phyloP scores from a whole-genome alignment of 2,329 filamentous ascomycete genomes.

The Ophiostoma montium region DNA sequence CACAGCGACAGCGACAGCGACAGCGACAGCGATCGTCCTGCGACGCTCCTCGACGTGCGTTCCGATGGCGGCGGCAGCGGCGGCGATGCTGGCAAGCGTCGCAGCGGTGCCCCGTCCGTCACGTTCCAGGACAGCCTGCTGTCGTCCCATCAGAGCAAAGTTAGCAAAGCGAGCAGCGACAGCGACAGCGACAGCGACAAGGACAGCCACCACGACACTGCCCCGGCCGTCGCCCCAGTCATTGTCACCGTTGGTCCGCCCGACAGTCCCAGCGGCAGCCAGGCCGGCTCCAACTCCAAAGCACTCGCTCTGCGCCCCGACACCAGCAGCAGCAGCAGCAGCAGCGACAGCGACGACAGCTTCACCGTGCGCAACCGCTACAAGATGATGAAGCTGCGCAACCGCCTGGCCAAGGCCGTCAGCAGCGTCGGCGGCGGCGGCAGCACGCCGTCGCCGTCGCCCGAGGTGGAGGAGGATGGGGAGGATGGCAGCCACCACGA shows the following conservation, averaged over 20 bases:
- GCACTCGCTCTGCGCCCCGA: background rate
- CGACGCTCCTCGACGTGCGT: background rate
- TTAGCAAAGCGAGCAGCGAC: background rate
- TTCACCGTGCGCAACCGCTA: constrained; percentile 4
- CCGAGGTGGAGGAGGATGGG: no score
- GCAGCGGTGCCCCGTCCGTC: background rate
- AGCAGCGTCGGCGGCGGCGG: background rate
- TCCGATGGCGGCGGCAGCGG: background rate
- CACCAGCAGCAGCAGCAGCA: no score
- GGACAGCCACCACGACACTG: background rate
- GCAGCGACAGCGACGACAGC: constrained; percentile 1
- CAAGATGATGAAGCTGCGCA: background rate
- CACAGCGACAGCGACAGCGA: background rate
- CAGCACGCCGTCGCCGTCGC: background rate
- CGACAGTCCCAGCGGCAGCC: background rate
- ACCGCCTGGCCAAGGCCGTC: constrained; percentile 2
- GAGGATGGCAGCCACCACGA: background rate
- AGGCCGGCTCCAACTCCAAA: background rate
- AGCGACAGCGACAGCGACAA: background rate
- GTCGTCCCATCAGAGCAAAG: background rate
- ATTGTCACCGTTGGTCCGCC: background rate
- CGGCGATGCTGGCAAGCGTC: background rate
- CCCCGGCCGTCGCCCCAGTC: background rate
- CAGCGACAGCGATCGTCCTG: no score
- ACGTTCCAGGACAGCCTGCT: constrained; percentile 1